These are phyloP conservation scores for Trichosanthes cucumerina DNA, from an alignment of 306 rosid genomes.

Conservation along the genomic window DNA sequence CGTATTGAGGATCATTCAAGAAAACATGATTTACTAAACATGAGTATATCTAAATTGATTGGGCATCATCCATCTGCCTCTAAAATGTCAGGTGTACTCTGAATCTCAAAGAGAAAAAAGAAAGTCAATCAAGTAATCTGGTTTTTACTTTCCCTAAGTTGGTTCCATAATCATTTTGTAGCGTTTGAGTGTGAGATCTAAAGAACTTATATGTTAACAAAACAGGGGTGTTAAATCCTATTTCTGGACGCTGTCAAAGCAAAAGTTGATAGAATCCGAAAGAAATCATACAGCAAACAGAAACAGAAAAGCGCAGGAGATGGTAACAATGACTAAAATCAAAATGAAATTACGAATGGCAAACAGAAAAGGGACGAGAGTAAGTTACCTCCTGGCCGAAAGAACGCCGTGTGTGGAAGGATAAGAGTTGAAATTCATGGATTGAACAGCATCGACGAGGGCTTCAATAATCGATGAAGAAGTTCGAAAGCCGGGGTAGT, in stretches of 20 bases:
- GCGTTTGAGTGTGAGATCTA: background rate
- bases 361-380: background rate
- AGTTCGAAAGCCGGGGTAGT: conserved; percentile 24
- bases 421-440: conserved; percentile 40
- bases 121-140: background rate
- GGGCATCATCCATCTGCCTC: too few relatives aligned
- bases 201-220: background rate
- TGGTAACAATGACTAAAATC: background rate
- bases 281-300: background rate
- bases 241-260: too few relatives aligned
- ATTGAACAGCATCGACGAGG: conserved; percentile 20
- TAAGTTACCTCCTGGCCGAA: conserved; percentile 34
- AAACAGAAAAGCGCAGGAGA: background rate
- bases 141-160: background rate
- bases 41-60: too few relatives aligned
- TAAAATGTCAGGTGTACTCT: too few relatives aligned
- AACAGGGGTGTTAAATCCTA: too few relatives aligned
- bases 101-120: too few relatives aligned
- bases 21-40: too few relatives aligned
- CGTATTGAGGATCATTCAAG: too few relatives aligned
- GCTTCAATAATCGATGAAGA: conserved; percentile 22
- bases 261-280: background rate
- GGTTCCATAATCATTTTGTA: too few relatives aligned
- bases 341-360: background rate
- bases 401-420: conserved; percentile 38